A percentile compares a stretch with the other conserved stretches of the same genome.
These are phyloP conservation scores for Emydomyces testavorans DNA, from an alignment of 2,329 filamentous ascomycete species.

Conservation along the genomic window DNA sequence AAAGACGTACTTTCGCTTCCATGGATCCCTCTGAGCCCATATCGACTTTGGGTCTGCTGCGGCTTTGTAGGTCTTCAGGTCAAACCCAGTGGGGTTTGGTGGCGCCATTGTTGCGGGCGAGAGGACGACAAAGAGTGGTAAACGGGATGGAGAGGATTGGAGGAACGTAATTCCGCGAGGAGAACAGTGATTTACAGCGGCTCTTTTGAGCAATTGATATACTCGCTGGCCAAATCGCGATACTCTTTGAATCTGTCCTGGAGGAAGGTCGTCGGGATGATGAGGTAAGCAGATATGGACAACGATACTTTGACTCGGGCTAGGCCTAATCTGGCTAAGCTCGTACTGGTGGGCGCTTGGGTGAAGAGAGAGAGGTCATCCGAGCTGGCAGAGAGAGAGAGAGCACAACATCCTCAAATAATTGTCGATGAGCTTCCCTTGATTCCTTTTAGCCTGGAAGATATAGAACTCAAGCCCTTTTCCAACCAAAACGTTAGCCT, in stretches of 20 bases:
- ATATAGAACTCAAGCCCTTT: too few relatives aligned
- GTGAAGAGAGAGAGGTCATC: background rate
- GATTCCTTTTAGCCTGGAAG: too few relatives aligned
- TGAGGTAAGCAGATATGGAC: conserved; percentile 3
- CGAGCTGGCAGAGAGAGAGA: background rate
- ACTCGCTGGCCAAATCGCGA: too few relatives aligned
- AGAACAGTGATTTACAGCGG: background rate
- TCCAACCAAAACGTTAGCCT: too few relatives aligned
- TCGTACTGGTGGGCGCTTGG: conserved; percentile 1
- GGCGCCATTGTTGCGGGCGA: conserved; percentile 37
- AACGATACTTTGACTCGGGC: background rate
- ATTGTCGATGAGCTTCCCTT: background rate
- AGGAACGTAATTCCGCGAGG: background rate
- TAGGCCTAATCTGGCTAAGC: conserved; percentile 1
- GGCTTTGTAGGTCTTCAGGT: conserved; percentile 66
- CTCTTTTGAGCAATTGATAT: background rate
- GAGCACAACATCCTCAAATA: background rate
- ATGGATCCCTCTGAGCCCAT: conserved; percentile 46
- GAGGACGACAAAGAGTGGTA: background rate
- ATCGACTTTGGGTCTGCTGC: conserved; percentile 50
- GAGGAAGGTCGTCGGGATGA: background rate
- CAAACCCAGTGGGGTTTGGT: conserved; percentile 80
- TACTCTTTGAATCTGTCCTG: too few relatives aligned
- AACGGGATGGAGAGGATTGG: background rate
- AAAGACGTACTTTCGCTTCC: conserved; percentile 52